Evolutionary conservation across 2,329 filamentous ascomycete genomes (phyloP), one percentile per base, ranked within the genome.

Genomic region (Apiospora kogelbergensis): DNA sequence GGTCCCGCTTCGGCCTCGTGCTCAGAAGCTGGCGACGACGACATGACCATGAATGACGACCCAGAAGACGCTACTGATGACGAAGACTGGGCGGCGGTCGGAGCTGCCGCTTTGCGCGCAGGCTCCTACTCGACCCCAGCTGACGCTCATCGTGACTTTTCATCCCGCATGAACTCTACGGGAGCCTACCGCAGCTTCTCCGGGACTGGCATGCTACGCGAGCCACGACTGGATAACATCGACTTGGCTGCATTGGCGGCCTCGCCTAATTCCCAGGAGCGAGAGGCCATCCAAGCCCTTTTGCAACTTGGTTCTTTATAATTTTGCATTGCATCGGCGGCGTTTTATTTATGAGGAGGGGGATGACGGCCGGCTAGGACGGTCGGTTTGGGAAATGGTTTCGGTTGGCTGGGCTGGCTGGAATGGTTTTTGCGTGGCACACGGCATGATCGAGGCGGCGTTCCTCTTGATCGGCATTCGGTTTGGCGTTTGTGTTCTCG

Each of bases 51-150:
- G 83, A 90, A 90, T 74, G 91, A 93, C 74, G 92, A 97, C 77
- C 89, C 93, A 70, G 91, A 92, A 73, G 94, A 97, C 77, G 88
- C 93, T 70, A 98, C 96, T 30, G 96, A 98, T 78, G 94, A 98
- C 78, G 95, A 98, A 81, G 95, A 98, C 81, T 98, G 95, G 95
- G 93, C 93, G 63, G 90, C 92, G 67, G 92, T 97, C 71, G 95
- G 94, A 68, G 93, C 95, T 40, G 94, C 92, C 68, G 93, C 93
- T 73, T 87, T 98, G 74, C 90, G 95, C 72, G 88, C 88, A 70
- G 86, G 86, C 65, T 91, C 89, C 7, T 90, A 90, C 75, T 85
- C 86, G 68, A 86, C 81, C 75, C 86, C 84, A 74, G 83, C 79
- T 9, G 82, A 85, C 68, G 81, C 90, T 85, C 80, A 88, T 81